phyloP scores from a whole-genome alignment of 2,329 filamentous ascomycete species.

The Cladosporium sp. region DNA sequence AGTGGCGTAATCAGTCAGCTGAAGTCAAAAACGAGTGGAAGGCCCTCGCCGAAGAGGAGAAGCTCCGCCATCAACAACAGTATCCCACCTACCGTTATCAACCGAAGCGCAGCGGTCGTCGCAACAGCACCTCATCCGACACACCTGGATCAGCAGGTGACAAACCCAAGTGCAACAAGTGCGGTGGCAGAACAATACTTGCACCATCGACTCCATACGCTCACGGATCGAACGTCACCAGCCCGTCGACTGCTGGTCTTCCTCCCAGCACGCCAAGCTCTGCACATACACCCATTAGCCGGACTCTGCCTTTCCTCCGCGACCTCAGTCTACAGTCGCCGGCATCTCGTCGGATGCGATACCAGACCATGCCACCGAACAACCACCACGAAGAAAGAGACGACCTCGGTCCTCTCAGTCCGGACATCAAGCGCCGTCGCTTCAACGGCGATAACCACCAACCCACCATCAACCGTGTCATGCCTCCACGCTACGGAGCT shows the following conservation, averaged over 20 bases:
- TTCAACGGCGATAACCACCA: slow-evolving; percentile 47
- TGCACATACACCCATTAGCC: slow-evolving; percentile 35
- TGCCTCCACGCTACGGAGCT: slow-evolving; percentile 33
- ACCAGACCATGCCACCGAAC: slow-evolving; percentile 34
- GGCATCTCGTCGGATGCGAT: slow-evolving; percentile 28
- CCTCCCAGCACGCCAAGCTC: slow-evolving; percentile 34
- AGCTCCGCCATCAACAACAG: slow-evolving; percentile 80
- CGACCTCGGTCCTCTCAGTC: slow-evolving; percentile 48
- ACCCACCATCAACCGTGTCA: slow-evolving; percentile 41
- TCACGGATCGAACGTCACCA: slow-evolving; percentile 26
- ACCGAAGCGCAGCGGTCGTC: slow-evolving; percentile 62
- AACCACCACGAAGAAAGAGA: slow-evolving; percentile 38
- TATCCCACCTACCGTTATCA: slow-evolving; percentile 96
- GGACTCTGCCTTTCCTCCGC: slow-evolving; percentile 38
- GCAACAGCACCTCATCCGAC: slow-evolving; percentile 36
- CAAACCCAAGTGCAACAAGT: slow-evolving; percentile 64
- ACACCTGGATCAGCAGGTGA: slow-evolving; percentile 35
- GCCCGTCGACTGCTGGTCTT: slow-evolving; percentile 29
- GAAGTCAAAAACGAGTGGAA: slow-evolving; percentile 85
- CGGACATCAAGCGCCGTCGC: slow-evolving; percentile 64
- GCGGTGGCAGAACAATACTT: slow-evolving; percentile 66
- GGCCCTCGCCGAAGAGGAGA: slow-evolving; percentile 86
- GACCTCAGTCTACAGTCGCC: slow-evolving; percentile 40
- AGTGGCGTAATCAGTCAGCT: slow-evolving; percentile 78
- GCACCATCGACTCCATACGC: slow-evolving; percentile 60